phyloP scores from a whole-genome alignment of 164 flowering plant species.

The Stephania cephalantha region DNA sequence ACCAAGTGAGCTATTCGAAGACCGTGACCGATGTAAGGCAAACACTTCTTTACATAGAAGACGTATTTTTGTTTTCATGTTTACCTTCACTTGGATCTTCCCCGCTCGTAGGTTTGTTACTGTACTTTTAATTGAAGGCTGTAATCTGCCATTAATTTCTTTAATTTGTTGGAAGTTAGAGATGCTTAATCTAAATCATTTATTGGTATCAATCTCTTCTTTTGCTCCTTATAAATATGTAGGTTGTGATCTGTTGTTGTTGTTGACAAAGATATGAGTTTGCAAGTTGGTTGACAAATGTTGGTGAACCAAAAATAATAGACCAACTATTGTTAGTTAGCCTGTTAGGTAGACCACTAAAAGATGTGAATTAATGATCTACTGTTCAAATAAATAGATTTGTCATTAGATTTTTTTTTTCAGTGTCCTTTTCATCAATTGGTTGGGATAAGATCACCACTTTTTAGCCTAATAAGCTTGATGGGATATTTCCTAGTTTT shows the following conservation, averaged over 20 bases:
- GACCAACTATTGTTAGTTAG: neutral
- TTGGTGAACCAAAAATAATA: neutral
- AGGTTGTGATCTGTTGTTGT: too few relatives aligned
- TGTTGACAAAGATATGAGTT: neutral
- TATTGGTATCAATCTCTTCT: too few relatives aligned
- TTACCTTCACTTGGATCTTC: neutral
- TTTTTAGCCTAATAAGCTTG: too few relatives aligned
- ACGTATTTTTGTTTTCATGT: neutral
- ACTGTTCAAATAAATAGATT: neutral
- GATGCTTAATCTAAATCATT: neutral
- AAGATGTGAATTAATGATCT: neutral
- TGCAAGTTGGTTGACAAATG: neutral
- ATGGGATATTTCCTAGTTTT: too few relatives aligned
- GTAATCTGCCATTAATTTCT: neutral
- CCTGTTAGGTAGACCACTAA: neutral
- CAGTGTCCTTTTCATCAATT: neutral
- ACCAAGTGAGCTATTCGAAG: constrained; percentile 60
- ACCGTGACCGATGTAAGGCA: constrained; percentile 5
- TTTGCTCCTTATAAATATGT: too few relatives aligned
- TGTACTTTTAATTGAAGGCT: neutral
- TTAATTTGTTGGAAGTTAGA: neutral
- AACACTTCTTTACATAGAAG: too few relatives aligned
- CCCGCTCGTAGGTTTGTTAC: neutral
- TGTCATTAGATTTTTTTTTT: neutral
- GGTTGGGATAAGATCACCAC: too few relatives aligned